Conservation (phyloP, 2,329 filamentous ascomycete species). For the Botryotinia calthae region DNA sequence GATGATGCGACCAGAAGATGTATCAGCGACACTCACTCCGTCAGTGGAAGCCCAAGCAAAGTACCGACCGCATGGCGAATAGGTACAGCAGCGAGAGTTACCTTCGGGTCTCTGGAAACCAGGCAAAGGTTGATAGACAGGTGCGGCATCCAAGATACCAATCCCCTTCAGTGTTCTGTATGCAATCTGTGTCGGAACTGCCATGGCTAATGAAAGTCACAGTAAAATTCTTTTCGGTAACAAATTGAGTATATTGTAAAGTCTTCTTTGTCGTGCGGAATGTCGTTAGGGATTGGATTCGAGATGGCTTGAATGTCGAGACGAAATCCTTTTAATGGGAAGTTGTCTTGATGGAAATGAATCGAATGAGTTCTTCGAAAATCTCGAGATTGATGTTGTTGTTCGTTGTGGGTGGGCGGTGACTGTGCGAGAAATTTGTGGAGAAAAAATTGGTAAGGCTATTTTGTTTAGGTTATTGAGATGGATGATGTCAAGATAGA, state of each 20-base stretch:
- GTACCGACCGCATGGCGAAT: conserved; percentile 93
- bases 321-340: conserved; percentile 9
- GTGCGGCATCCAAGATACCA: conserved; percentile 87
- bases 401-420: conserved; percentile 13
- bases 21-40: conserved; percentile 80
- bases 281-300: conserved; percentile 22
- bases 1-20: conserved; percentile 70
- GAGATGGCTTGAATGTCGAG: conserved; percentile 15
- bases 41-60: conserved; percentile 93
- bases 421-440: conserved; percentile 19
- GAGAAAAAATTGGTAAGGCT: conserved; percentile 1
- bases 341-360: conserved; percentile 15
- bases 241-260: conserved; percentile 28
- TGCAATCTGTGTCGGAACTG: conserved; percentile 88
- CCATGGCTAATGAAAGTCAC: conserved; percentile 95
- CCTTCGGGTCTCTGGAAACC: conserved; percentile 87
- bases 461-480: not conserved
- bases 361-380: conserved; percentile 16
- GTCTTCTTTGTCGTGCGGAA: conserved; percentile 28
- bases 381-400: conserved; percentile 12
- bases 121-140: conserved; percentile 78
- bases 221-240: conserved; percentile 31
- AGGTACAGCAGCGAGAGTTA: conserved; percentile 89
- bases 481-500: not conserved
- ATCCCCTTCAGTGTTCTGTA: conserved; percentile 97